Percentiles rank a stretch among this genome's conserved stretches.
These are phyloP conservation scores for Phytophthora europaea DNA, from an alignment of 352 stramenopile species.

Conservation along the genomic window DNA sequence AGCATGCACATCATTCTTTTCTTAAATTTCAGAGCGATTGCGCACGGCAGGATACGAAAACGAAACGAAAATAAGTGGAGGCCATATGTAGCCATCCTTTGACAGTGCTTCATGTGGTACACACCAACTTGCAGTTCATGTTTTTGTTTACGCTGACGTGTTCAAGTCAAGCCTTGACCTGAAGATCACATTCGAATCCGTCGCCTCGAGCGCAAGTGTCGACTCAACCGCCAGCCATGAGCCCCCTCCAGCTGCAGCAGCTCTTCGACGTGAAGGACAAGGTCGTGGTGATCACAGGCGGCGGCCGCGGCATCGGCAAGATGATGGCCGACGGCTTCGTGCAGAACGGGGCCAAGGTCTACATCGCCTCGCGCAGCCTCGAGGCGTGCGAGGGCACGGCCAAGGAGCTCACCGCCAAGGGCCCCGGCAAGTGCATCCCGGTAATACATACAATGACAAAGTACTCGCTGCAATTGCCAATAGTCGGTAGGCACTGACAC, in stretches of 20 bases:
- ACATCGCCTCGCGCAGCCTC: constrained; percentile 92
- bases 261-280: constrained; percentile 69
- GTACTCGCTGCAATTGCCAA: neutral
- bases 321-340: constrained; percentile 97
- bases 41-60: too few species aligned
- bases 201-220: constrained; percentile 10
- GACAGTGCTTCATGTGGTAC: neutral
- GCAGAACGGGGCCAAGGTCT: constrained; percentile 93
- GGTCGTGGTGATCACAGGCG: constrained; percentile 95
- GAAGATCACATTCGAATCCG: constrained; percentile 14
- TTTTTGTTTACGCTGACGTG: constrained; percentile 28
- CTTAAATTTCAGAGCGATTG: too few species aligned
- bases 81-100: too few species aligned
- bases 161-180: neutral
- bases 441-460: constrained; percentile 21
- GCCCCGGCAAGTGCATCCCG: constrained; percentile 71
- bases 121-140: constrained; percentile 19
- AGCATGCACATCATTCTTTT: too few species aligned
- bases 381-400: constrained; percentile 86
- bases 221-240: constrained; percentile 12
- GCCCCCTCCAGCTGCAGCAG: constrained; percentile 23
- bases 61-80: too few species aligned
- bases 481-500: neutral
- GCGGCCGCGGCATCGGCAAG: constrained; percentile 94
- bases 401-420: constrained; percentile 68